A percentile compares a stretch with the other conserved stretches of the same genome.
Conservation (phyloP, 176 grass and related monocot genomes). For the Pontederia crassipes region DNA sequence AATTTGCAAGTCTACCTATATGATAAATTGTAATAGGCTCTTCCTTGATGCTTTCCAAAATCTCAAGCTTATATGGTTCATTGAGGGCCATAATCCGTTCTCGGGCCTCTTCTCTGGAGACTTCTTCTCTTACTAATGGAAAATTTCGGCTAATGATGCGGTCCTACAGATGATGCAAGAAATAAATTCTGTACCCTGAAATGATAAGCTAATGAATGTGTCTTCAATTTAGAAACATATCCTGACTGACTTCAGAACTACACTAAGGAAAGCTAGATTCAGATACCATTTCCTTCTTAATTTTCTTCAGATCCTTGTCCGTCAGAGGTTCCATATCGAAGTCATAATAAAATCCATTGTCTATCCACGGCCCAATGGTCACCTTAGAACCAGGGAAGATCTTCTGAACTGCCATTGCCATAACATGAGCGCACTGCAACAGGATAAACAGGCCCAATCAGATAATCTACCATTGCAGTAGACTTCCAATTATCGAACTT, state of each 20-base stretch:
- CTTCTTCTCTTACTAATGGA: conserved; percentile 78
- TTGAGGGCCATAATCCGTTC: conserved; percentile 72
- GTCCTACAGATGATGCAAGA: conserved; percentile 66
- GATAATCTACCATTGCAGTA: background rate
- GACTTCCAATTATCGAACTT: background rate
- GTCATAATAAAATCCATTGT: conserved; percentile 96
- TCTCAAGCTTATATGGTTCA: conserved; percentile 88
- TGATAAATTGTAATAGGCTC: conserved; percentile 95
- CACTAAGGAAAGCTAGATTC: background rate
- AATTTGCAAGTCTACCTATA: conserved; percentile 41
- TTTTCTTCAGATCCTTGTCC: conserved; percentile 90
- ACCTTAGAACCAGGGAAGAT: conserved; percentile 86
- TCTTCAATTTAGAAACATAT: conserved; percentile 1
- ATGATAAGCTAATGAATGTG: conserved; percentile 33
- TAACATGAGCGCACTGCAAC: conserved; percentile 87
- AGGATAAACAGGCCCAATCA: background rate
- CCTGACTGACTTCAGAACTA: conserved; percentile 12
- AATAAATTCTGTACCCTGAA: conserved; percentile 40
- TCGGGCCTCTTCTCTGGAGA: conserved; percentile 76
- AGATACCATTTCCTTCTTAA: conserved; percentile 94
- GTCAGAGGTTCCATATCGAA: conserved; percentile 89
- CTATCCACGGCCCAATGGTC: conserved; percentile 96
- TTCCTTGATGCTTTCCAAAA: conserved; percentile 84
- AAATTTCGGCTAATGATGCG: conserved; percentile 66
- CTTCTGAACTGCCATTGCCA: conserved; percentile 99